Evolutionary conservation across 2,329 filamentous ascomycete genomes (phyloP).

Genomic region (Byssothecium circinans): DNA sequence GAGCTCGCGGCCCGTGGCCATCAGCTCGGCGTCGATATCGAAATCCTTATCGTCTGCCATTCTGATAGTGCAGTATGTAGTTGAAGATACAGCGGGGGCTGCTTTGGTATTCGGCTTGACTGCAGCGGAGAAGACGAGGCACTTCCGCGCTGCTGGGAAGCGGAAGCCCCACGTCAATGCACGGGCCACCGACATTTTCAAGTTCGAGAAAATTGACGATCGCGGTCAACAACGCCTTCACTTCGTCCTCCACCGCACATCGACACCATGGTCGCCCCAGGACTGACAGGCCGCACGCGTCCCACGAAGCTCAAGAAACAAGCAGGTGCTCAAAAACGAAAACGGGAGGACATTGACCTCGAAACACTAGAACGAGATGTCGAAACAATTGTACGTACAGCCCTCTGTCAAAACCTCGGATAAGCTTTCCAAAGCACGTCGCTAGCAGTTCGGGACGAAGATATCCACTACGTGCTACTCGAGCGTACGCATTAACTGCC

Average conservation of each 20-base stretch:
- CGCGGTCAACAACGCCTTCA: slow-evolving; percentile 1
- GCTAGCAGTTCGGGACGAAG: too few relatives aligned
- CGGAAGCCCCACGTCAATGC: slow-evolving; percentile 13
- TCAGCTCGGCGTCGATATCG: slow-evolving; percentile 69
- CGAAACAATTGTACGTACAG: slow-evolving; percentile 41
- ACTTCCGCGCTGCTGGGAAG: background rate
- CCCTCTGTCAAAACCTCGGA: background rate
- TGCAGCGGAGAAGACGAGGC: background rate
- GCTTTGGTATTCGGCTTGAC: too few relatives aligned
- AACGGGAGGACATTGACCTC: slow-evolving; percentile 55
- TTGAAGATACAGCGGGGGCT: background rate
- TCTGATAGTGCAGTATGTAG: slow-evolving; percentile 7
- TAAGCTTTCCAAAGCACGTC: background rate
- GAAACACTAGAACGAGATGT: slow-evolving; percentile 51
- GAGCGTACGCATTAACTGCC: slow-evolving; percentile 10
- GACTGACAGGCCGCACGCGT: slow-evolving; percentile 46
- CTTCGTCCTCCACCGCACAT: background rate
- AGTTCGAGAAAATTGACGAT: slow-evolving; percentile 29
- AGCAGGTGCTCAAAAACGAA: slow-evolving; percentile 55
- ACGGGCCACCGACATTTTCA: slow-evolving; percentile 16
- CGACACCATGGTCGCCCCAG: slow-evolving; percentile 30
- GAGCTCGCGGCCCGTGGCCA: slow-evolving; percentile 85
- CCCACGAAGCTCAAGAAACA: slow-evolving; percentile 61
- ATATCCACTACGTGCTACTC: too few relatives aligned
- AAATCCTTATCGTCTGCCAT: slow-evolving; percentile 66